Base-by-base conservation (phyloP, 495 filamentous ascomycete species). In the Penicillium simplicissimum region DNA sequence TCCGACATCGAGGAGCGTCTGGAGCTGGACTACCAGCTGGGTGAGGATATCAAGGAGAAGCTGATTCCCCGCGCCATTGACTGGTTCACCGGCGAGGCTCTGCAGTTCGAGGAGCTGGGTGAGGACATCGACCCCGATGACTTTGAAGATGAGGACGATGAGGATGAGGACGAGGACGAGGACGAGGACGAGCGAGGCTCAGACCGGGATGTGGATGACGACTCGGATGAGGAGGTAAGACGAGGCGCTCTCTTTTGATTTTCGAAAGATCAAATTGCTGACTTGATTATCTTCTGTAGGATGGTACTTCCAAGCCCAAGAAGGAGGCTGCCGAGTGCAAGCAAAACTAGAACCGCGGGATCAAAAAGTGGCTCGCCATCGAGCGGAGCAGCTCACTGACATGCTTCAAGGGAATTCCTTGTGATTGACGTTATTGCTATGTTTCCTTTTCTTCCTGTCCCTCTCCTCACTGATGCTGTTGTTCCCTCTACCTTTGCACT, bases 41-140 rank as follows among this genome's bases (percentile, higher is more conserved):
- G 96, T 57, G 96, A 99, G 79, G 96, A 99, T 74, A 97, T 99
- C 76, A 99, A 99, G 82, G 96, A 99, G 84, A 99, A 99, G 79
- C 84, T 99, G 60, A 99, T 99, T 67, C 96, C 96, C 57, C 93
- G 93, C 68, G 96, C 96, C 17, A 94, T 99, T 70, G 96, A 98
- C 77, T 99, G 96, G 96, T 99, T 98, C 79, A 99, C 96, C 45
- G 96, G 96, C 42, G 95, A 99, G 79, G 96, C 96, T 57, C 87
- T 98, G 63, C 95, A 96, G 67, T 99, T 91, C 61, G 96, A 99
- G 83, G 94, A 96, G 70, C 68, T 97, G 6, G 91, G 94, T 56
- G 93, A 96, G 60, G 91, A 96, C 37, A 79, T 89, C 63, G 93
- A 96, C 58, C 86, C 90, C 56, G 91, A 88, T 59, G 90, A 90